phyloP scores from a whole-genome alignment of 306 rosid species.

The Psophocarpus tetragonolobus region DNA sequence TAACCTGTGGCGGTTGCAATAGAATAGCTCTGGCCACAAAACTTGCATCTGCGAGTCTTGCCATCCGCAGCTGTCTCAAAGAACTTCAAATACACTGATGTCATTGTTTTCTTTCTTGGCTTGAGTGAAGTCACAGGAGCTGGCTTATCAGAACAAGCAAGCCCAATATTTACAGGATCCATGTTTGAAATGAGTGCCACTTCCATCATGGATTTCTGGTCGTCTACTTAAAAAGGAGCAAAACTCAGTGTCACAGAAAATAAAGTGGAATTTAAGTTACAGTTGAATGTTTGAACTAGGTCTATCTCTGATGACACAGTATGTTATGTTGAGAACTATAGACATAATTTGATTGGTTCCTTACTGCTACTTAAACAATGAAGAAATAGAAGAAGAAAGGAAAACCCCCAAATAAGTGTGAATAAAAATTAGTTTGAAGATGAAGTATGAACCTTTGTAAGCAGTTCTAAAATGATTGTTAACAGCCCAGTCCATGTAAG shows the following conservation, averaged over 20 bases:
- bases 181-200: conserved; percentile 60
- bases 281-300: background rate
- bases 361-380: background rate
- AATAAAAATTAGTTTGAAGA: no score
- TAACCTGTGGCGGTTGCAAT: conserved; percentile 94
- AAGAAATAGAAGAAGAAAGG: background rate
- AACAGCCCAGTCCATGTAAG: conserved; percentile 80
- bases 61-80: conserved; percentile 92
- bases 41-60: conserved; percentile 87
- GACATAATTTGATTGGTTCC: background rate
- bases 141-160: conserved; percentile 71
- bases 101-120: conserved; percentile 95
- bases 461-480: conserved; percentile 55
- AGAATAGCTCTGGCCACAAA: conserved; percentile 93
- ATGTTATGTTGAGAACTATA: background rate
- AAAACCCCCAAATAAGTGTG: background rate
- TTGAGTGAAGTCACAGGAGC: conserved; percentile 53
- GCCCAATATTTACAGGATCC: conserved; percentile 65
- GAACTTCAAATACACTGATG: conserved; percentile 89
- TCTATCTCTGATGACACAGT: background rate
- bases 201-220: conserved; percentile 78
- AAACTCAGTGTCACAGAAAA: conserved; percentile 15
- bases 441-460: no score
- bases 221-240: conserved; percentile 50
- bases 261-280: background rate